A percentile compares a stretch with the other conserved stretches of the same genome.
Evolutionary conservation across 2,329 filamentous ascomycete genomes (phyloP).

Genomic region (Aspergillus unguis): DNA sequence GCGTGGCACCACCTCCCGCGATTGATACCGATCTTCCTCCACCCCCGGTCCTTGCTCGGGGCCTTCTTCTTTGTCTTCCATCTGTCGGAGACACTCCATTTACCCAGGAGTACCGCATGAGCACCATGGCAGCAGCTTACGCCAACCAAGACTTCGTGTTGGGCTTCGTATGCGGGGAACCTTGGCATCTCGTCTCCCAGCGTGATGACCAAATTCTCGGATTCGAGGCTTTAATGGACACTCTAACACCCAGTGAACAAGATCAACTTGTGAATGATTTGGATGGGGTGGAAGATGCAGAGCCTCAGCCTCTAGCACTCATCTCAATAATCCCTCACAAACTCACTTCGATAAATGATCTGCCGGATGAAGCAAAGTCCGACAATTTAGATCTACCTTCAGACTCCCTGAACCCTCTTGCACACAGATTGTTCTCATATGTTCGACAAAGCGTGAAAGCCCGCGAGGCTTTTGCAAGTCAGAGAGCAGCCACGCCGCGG

Average conservation of each 20-base stretch:
- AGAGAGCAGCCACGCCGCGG: background rate
- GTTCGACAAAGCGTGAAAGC: slow-evolving; percentile 12
- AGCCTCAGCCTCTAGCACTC: slow-evolving; percentile 14
- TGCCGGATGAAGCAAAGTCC: slow-evolving; percentile 10
- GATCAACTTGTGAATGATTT: slow-evolving; percentile 14
- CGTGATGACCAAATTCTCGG: slow-evolving; percentile 28
- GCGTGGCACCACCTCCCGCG: slow-evolving; percentile 17
- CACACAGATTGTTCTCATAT: slow-evolving; percentile 12
- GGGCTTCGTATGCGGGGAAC: slow-evolving; percentile 36
- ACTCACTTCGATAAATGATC: slow-evolving; percentile 11
- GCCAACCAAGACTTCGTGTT: slow-evolving; percentile 41
- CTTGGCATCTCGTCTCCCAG: slow-evolving; percentile 33
- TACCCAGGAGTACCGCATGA: slow-evolving; percentile 33
- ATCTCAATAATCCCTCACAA: slow-evolving; percentile 18
- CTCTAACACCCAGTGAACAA: slow-evolving; percentile 12
- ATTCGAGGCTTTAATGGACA: slow-evolving; percentile 15
- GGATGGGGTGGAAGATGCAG: slow-evolving; percentile 16
- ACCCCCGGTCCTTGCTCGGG: slow-evolving; percentile 36
- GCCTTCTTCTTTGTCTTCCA: slow-evolving; percentile 38
- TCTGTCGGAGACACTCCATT: slow-evolving; percentile 29
- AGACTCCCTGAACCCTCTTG: slow-evolving; percentile 11
- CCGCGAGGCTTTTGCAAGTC: slow-evolving; percentile 10
- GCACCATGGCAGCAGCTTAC: slow-evolving; percentile 37
- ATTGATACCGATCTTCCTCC: slow-evolving; percentile 25
- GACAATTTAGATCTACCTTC: slow-evolving; percentile 4